Conservation (phyloP, 441 rosid species). For the Adansonia gregorii region DNA sequence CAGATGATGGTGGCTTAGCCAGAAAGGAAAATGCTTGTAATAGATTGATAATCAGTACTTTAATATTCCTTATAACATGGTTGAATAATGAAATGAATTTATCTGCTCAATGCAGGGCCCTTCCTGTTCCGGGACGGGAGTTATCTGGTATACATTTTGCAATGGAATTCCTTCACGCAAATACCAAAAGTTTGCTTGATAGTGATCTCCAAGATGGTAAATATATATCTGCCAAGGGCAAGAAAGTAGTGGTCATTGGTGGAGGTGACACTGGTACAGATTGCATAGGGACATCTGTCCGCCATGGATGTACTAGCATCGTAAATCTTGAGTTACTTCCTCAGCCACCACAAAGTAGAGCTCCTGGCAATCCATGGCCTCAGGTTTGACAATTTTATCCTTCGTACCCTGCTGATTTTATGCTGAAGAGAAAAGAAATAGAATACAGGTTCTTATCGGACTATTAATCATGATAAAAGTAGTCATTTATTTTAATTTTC, state of each 20-base stretch:
- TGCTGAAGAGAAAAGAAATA: neutral
- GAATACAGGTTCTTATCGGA: neutral
- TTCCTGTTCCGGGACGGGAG: conserved; percentile 88
- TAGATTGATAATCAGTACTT: neutral
- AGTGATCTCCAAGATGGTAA: conserved; percentile 81
- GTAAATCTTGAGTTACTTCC: conserved; percentile 95
- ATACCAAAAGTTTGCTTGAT: conserved; percentile 96
- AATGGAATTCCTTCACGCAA: conserved; percentile 96
- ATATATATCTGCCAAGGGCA: conserved; percentile 86
- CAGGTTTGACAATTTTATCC: conserved; percentile 56
- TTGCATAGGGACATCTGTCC: conserved; percentile 95
- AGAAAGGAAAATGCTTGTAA: neutral
- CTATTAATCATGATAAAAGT: neutral
- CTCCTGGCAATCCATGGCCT: conserved; percentile 99
- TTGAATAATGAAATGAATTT: conserved; percentile 10
- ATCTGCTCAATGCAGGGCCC: conserved; percentile 69
- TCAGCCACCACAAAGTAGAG: conserved; percentile 82
- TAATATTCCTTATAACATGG: neutral
- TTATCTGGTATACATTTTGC: conserved; percentile 89
- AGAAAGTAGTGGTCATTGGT: conserved; percentile 95
- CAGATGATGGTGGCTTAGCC: neutral
- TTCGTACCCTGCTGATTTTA: neutral
- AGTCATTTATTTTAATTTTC: neutral
- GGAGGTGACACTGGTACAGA: conserved; percentile 99
- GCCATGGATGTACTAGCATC: conserved; percentile 83